Conservation (phyloP, 2,329 filamentous ascomycete species). For the Fusarium sublunatum region DNA sequence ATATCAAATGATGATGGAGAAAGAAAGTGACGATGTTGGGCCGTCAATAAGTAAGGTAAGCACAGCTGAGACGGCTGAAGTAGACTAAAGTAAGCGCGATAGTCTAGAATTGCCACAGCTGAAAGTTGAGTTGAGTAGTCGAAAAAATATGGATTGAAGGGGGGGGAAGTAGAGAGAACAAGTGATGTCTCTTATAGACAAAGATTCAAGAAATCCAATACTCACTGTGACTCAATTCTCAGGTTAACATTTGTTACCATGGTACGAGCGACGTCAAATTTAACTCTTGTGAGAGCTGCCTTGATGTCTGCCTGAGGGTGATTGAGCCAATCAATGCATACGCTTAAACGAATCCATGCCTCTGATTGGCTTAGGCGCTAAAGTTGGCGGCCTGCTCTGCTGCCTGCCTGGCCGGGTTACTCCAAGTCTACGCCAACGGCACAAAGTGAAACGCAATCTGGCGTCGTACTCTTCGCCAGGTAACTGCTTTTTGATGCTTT, state of each 20-base stretch:
- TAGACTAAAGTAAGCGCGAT: slow-evolving; percentile 3
- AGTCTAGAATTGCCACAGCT: not conserved
- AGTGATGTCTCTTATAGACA: slow-evolving; percentile 9
- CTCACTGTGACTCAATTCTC: slow-evolving; percentile 17
- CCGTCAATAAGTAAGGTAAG: not conserved
- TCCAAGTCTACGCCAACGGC: not conserved
- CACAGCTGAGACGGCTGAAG: not conserved
- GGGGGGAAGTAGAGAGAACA: not conserved
- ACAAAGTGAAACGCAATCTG: not conserved
- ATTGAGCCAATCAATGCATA: not conserved
- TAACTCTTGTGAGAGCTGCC: slow-evolving; percentile 8
- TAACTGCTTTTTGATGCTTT: not conserved
- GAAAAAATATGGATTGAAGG: not conserved
- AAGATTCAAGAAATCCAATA: not conserved
- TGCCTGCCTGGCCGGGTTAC: slow-evolving; percentile 20
- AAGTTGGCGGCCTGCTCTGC: slow-evolving; percentile 1
- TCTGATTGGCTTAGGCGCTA: slow-evolving; percentile 13
- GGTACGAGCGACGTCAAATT: not conserved
- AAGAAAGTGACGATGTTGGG: not conserved
- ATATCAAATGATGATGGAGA: not conserved
- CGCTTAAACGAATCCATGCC: fast-evolving
- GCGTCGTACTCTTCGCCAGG: not conserved
- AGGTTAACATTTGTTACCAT: not conserved
- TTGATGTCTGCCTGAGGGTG: slow-evolving; percentile 17
- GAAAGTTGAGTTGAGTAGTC: not conserved